Base-by-base conservation (phyloP, 129 eudicot genomes). In the Flaveria brownii region DNA sequence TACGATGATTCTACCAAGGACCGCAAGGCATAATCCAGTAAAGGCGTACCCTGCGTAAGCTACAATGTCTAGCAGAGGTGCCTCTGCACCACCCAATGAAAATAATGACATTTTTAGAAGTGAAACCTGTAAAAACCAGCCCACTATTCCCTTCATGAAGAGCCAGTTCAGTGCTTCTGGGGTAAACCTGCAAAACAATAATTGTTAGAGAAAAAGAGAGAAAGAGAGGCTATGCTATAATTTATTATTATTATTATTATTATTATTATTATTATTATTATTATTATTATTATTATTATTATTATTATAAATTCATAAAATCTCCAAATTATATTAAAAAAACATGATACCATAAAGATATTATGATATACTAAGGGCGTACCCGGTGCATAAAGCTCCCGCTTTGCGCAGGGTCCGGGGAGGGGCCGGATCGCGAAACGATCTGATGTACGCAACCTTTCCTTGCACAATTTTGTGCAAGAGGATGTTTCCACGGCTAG, bases 31-130 rank as follows among this genome's bases (percentile, higher is more conserved):
- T 10, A 87, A 71, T 36, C 88, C 90, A 10, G 89, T 74, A 65
- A 86, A 91, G 6, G 87, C 84, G 57, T 91, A 91, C 30, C 94
- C 97, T 0, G 87, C 84, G 28, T 86, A 88, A 45, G 97, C 90
- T 64, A 91, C 92, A 16, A 88, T 81, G 81, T 91, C 92, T 33
- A 88, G 83, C 75, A 88, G 71, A 8, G 94, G 94, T 52, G 89
- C 87, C 66, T 88, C 97, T 49, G 88, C 94, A 23, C 90, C 80
- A 5, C 93, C 91, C 73, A 88, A 70, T 7, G 91, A 82, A 23
- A 84, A 67, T 70, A 91, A 70, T 4, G 92, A 80, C 84, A 83
- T 74, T 56, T 88, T 88, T 72, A 88, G 78, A 72, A 88, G 84
- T 0, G 83, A 77, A 33, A 88, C 87, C 60, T 88, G 88, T 75